Evolutionary conservation across 805 yeast genomes (phyloP).

Genomic region (Wickerhamomyces xylosicus): DNA sequence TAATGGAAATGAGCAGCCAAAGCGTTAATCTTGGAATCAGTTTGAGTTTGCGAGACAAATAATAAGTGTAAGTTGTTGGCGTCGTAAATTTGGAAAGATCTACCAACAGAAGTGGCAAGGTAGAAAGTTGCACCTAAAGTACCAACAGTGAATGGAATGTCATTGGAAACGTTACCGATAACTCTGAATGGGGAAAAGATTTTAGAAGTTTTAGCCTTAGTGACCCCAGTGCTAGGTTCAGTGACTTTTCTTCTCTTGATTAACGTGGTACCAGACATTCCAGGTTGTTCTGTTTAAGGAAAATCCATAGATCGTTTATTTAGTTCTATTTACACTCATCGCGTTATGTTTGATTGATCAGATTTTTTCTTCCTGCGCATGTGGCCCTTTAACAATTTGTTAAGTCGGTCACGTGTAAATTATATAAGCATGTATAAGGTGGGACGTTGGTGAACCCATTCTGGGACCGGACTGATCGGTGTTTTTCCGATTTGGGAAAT

Average conservation of each 20-base stretch:
- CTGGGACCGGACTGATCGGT: too few relatives aligned
- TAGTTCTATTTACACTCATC: neutral
- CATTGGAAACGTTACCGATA: constrained; percentile 87
- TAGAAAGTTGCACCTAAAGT: constrained; percentile 82
- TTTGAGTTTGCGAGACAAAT: constrained; percentile 76
- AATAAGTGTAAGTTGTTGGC: constrained; percentile 76
- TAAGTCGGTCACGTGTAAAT: too few relatives aligned
- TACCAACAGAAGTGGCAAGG: constrained; percentile 83
- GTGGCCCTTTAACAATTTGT: too few relatives aligned
- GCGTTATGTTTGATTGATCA: too few relatives aligned
- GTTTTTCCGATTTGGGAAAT: too few relatives aligned
- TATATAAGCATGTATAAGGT: too few relatives aligned
- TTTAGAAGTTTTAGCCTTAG: constrained; percentile 27
- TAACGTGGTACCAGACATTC: constrained; percentile 6
- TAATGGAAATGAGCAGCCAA: constrained; percentile 76
- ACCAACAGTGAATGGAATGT: constrained; percentile 78
- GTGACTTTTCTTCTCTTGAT: constrained; percentile 13
- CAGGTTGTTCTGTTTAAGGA: neutral
- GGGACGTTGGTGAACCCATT: too few relatives aligned
- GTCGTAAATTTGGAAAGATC: constrained; percentile 86
- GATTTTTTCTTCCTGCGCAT: too few relatives aligned
- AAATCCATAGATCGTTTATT: neutral
- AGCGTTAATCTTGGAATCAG: constrained; percentile 58
- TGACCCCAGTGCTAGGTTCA: neutral
- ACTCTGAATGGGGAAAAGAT: constrained; percentile 81